Evolutionary conservation across 148 eudicot species (phyloP).

Genomic region (Dysphania ambrosioides): DNA sequence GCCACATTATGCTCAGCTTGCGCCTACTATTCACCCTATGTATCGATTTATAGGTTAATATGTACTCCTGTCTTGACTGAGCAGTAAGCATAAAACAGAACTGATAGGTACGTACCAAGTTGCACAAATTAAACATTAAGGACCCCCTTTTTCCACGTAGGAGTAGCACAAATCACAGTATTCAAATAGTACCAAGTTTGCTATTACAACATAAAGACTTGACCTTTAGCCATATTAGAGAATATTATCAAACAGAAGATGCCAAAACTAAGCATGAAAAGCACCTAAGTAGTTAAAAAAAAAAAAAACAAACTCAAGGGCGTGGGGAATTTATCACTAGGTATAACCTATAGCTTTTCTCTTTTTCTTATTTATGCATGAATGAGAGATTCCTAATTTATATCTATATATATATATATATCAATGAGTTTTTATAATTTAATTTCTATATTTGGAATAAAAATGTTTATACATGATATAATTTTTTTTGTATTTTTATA

Average conservation of each 20-base stretch:
- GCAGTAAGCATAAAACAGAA: too few species aligned
- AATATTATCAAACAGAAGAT: neutral
- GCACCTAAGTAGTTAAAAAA: neutral
- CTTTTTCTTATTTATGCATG: neutral
- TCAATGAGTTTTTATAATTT: too few species aligned
- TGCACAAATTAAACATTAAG: neutral
- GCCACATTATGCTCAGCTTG: too few species aligned
- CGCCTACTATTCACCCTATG: too few species aligned
- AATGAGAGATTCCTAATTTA: too few species aligned
- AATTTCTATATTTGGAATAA: too few species aligned
- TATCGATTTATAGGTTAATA: too few species aligned
- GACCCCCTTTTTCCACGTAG: neutral
- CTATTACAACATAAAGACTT: neutral
- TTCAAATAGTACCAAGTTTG: neutral
- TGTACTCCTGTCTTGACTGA: neutral
- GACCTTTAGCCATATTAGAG: neutral
- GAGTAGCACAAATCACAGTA: neutral
- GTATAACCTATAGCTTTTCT: neutral
- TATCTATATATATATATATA: too few species aligned
- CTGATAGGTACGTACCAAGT: too few species aligned
- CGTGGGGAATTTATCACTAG: neutral
- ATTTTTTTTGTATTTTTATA: too few species aligned
- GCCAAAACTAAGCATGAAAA: conserved; percentile 1
- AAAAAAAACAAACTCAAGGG: neutral
- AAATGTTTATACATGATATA: too few species aligned